These are phyloP conservation scores for Candida freyschussii DNA, from an alignment of 1,139 yeast species.

Conservation along the genomic window DNA sequence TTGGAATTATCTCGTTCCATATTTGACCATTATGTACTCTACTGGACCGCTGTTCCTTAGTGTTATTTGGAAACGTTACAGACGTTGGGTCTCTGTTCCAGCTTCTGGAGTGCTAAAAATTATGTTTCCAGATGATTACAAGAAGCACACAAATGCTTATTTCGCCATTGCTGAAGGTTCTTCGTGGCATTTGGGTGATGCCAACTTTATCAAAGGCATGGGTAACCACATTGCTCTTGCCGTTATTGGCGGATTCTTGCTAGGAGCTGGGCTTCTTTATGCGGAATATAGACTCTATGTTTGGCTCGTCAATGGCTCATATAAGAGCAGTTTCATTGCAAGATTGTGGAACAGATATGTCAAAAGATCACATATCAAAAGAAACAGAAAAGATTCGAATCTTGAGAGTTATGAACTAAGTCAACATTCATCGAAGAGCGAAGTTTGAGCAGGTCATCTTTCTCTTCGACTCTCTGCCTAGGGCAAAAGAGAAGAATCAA, in stretches of 20 bases:
- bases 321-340: slow-evolving; percentile 17
- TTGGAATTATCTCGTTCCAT: slow-evolving; percentile 72
- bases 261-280: slow-evolving; percentile 53
- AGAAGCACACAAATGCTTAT: slow-evolving; percentile 52
- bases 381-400: slow-evolving; percentile 27
- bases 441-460: no score
- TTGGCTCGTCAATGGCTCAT: slow-evolving; percentile 29
- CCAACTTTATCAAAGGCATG: slow-evolving; percentile 64
- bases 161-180: slow-evolving; percentile 75
- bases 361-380: slow-evolving; percentile 16
- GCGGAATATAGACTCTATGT: slow-evolving; percentile 60
- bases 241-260: slow-evolving; percentile 59
- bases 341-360: slow-evolving; percentile 15
- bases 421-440: slow-evolving; percentile 4
- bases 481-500: no score
- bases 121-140: slow-evolving; percentile 68
- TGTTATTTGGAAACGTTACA: slow-evolving; percentile 83
- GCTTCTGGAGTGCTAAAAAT: slow-evolving; percentile 60
- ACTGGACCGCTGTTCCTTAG: slow-evolving; percentile 90
- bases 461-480: neutral
- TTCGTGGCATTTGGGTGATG: slow-evolving; percentile 88
- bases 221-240: slow-evolving; percentile 68
- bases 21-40: slow-evolving; percentile 86
- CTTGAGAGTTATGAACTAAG: slow-evolving; percentile 20
- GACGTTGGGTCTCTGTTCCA: slow-evolving; percentile 64